A percentile compares a stretch with the other conserved stretches of the same genome.
Evolutionary conservation across 805 yeast species (phyloP).

Genomic region (Candida piceae): DNA sequence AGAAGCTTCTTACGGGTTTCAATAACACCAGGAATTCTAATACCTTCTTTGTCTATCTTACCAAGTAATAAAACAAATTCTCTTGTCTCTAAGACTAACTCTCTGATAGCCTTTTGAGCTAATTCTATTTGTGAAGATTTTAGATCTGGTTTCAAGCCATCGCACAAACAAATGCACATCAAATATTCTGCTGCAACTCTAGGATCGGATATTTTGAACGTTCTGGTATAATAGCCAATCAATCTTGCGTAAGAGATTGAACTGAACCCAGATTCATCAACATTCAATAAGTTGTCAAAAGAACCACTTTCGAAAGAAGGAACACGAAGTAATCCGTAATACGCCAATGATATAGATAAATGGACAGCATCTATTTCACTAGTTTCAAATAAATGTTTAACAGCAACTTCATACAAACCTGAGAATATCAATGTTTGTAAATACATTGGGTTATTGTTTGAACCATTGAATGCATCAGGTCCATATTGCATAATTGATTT

Average conservation of each 20-base stretch:
- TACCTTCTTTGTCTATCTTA: constrained; percentile 72
- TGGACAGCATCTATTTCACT: constrained; percentile 88
- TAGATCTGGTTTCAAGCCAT: constrained; percentile 23
- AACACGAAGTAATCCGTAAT: constrained; percentile 62
- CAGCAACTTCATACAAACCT: constrained; percentile 80
- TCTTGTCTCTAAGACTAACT: constrained; percentile 78
- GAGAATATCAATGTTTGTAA: constrained; percentile 66
- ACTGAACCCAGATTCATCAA: constrained; percentile 26
- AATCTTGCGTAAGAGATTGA: constrained; percentile 51
- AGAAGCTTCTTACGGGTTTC: constrained; percentile 71
- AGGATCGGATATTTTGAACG: constrained; percentile 82
- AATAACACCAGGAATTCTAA: constrained; percentile 74
- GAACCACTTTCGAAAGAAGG: constrained; percentile 9
- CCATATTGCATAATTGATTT: constrained; percentile 68
- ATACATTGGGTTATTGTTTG: constrained; percentile 63
- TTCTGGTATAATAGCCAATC: constrained; percentile 74
- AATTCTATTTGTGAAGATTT: constrained; percentile 44
- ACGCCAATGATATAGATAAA: constrained; percentile 73
- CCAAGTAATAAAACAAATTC: constrained; percentile 82
- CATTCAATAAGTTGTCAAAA: constrained; percentile 25
- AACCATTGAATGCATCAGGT: constrained; percentile 58
- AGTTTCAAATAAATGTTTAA: constrained; percentile 53
- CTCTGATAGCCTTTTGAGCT: constrained; percentile 76
- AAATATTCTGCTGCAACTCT: constrained; percentile 89
- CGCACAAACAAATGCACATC: constrained; percentile 57